These are phyloP conservation scores for Fusarium proliferatum DNA, from an alignment of 2,329 filamentous ascomycete species.

Conservation along the genomic window DNA sequence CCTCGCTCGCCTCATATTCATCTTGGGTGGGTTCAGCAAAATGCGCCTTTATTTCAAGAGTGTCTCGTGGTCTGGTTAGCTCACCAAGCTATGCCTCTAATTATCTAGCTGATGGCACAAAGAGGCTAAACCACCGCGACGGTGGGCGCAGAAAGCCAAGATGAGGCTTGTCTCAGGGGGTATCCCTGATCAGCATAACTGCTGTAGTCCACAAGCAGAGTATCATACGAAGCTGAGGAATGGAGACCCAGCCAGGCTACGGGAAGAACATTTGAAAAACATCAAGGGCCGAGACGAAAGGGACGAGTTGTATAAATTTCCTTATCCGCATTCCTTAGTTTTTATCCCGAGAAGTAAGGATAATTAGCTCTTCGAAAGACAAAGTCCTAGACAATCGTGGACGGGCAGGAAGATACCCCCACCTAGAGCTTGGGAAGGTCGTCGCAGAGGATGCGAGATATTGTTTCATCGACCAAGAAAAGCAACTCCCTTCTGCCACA, in stretches of 20 bases:
- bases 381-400: not conserved
- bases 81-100: conserved; percentile 22
- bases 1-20: conserved; percentile 25
- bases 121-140: conserved; percentile 27
- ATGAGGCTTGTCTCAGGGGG: conserved; percentile 45
- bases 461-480: conserved; percentile 28
- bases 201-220: not conserved
- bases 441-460: conserved; percentile 19
- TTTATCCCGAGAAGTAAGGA: not conserved
- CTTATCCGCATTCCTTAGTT: conserved; percentile 29
- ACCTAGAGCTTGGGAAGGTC: conserved; percentile 7
- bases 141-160: conserved; percentile 36
- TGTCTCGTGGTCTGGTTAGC: conserved; percentile 38
- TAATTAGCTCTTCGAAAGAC: not conserved
- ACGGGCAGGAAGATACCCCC: conserved; percentile 14
- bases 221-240: conserved; percentile 40
- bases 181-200: conserved; percentile 37
- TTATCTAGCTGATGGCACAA: conserved; percentile 30
- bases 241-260: conserved; percentile 27
- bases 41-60: conserved; percentile 40
- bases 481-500: conserved; percentile 15
- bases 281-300: conserved; percentile 10
- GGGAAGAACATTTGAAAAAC: conserved; percentile 1
- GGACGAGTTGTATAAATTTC: conserved; percentile 6
- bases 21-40: conserved; percentile 14